Evolutionary conservation across 352 stramenopile species (phyloP), one percentile per base, ranked within the genome.

Genomic region (Phytopythium litorale): DNA sequence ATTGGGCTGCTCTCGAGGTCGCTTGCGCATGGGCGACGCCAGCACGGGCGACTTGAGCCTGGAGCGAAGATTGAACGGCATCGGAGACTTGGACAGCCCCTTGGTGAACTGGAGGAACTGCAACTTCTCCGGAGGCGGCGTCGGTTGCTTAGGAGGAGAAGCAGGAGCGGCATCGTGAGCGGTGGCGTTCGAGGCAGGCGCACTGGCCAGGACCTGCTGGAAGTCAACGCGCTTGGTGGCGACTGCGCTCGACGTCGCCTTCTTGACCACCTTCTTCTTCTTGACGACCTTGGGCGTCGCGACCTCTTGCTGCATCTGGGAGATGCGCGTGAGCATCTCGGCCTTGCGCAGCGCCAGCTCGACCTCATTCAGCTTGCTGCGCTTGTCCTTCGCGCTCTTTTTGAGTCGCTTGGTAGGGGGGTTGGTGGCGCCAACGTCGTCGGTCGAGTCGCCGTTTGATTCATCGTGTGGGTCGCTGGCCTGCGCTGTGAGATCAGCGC

Each of bases 281-380:
- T 88, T 89, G 11, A 9, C 3, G 4, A 88, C 76, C 63, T 87
- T 89, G 23, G 82, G 82, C 13, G 82, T 91, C 35, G 64, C 73
- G 32, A 89, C 76, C 33, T 91, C 82, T 50, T 88, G 55, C 37
- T 60, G 76, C 60, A 87, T 77, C 45, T 76, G 78, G 25, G 58
- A 67, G 51, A 87, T 79, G 46, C 68, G 66, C 40, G 75, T 62
- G 33, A 87, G 73, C 48, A 84, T 60, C n/a, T 81, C 76, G 58
- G 71, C 75, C 55, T 81, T 83, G 8, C 71, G 73, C 45, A 84
- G 59, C 21, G 75, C 68, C 50, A 81, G 66, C 48, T 83, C 75
- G 37, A 76, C 72, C n/a, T 56, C 62, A 15, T 64, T 76, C 62
- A 81, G 57, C 23, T 71, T 79, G 28, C 72, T 67, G 30, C 60